These are phyloP conservation scores for Wakefieldia striispora DNA, from an alignment of 768 basidiomycete genomes.

Conservation along the genomic window DNA sequence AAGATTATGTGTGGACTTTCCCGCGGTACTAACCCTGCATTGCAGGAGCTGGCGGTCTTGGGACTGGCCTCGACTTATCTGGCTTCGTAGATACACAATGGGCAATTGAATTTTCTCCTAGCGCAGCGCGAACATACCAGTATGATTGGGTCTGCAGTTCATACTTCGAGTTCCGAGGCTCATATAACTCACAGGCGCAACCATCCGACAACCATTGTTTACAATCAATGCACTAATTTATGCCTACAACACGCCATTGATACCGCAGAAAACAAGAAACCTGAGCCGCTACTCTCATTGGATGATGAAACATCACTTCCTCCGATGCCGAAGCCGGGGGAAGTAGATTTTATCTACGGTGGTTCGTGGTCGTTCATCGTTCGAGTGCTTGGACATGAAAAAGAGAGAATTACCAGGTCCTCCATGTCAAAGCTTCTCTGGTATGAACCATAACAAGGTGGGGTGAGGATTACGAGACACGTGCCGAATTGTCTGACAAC, in stretches of 20 bases:
- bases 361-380: constrained; percentile 40
- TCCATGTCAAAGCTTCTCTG: constrained; percentile 73
- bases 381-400: background rate
- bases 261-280: constrained; percentile 39
- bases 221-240: constrained; percentile 60
- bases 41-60: constrained; percentile 72
- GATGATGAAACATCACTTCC: constrained; percentile 38
- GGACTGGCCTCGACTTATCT: constrained; percentile 62
- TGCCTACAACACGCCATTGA: constrained; percentile 60
- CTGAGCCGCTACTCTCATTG: constrained; percentile 40
- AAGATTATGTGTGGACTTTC: constrained; percentile 9
- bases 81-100: constrained; percentile 62
- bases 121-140: constrained; percentile 65
- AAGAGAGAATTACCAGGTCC: constrained; percentile 47
- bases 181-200: constrained; percentile 46
- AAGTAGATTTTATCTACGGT: constrained; percentile 72
- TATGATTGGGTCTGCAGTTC: constrained; percentile 29
- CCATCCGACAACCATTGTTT: constrained; percentile 58
- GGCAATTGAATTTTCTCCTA: constrained; percentile 64
- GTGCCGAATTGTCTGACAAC: constrained; percentile 1
- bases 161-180: background rate
- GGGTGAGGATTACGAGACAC: constrained; percentile 10
- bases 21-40: background rate
- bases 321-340: constrained; percentile 54
- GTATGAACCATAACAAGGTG: constrained; percentile 61